Evolutionary conservation across 2,329 filamentous ascomycete species (phyloP).

Genomic region (Diaporthe velutina): DNA sequence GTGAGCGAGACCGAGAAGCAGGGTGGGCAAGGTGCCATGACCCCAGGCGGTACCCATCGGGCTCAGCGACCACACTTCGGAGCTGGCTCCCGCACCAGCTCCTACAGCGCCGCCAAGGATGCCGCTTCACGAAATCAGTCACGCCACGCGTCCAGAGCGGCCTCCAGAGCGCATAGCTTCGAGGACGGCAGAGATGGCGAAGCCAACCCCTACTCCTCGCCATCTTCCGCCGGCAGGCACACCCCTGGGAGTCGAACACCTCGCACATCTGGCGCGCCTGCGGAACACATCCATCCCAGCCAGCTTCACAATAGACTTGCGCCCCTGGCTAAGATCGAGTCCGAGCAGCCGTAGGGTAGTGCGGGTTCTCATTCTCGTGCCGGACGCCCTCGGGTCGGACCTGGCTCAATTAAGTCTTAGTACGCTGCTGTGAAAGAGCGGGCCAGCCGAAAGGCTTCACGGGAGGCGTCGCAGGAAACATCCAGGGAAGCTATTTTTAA

Average conservation of each 20-base stretch:
- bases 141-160: conserved; percentile 33
- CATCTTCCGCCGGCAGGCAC: neutral
- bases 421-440: conserved; percentile 3
- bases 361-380: neutral
- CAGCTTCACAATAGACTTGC: conserved; percentile 35
- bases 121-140: conserved; percentile 23
- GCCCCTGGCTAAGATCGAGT: conserved; percentile 37
- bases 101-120: conserved; percentile 35
- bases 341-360: conserved; percentile 36
- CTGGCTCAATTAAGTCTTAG: neutral
- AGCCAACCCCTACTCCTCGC: conserved; percentile 7
- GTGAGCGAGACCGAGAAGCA: conserved; percentile 20
- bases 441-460: neutral
- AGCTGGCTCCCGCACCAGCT: conserved; percentile 34
- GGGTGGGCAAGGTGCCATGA: neutral
- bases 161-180: conserved; percentile 34
- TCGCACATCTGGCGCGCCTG: neutral
- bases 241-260: conserved; percentile 12
- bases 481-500: conserved; percentile 1
- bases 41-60: neutral
- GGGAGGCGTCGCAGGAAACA: neutral
- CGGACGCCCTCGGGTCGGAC: neutral
- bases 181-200: conserved; percentile 31
- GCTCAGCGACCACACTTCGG: conserved; percentile 34
- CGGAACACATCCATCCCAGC: conserved; percentile 31